phyloP scores from a whole-genome alignment of 345 rosid species.

The Luvunga scandens region DNA sequence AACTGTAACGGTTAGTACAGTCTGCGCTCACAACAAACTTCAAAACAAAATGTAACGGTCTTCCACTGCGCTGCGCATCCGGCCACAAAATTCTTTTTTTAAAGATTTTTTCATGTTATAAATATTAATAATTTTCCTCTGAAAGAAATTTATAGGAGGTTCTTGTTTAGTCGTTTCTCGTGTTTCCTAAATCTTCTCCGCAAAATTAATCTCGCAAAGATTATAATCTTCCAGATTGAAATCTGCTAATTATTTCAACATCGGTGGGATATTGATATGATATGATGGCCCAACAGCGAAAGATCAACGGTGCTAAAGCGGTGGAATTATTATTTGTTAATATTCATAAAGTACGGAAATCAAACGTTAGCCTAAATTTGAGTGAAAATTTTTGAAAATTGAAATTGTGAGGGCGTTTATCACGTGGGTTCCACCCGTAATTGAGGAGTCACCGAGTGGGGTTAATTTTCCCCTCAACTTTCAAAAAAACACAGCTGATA shows the following conservation, averaged over 20 bases:
- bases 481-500: background rate
- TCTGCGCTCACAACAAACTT: background rate
- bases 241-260: too few relatives aligned
- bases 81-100: background rate
- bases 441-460: background rate
- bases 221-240: too few relatives aligned
- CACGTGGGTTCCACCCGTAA: background rate
- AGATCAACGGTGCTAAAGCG: background rate
- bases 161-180: too few relatives aligned
- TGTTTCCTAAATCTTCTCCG: too few relatives aligned
- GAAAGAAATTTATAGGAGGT: too few relatives aligned
- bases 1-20: background rate
- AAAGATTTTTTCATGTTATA: too few relatives aligned
- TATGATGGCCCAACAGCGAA: background rate
- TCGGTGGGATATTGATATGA: too few relatives aligned
- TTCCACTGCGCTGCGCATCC: background rate
- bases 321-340: background rate
- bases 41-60: background rate
- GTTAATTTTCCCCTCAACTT: background rate
- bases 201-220: background rate
- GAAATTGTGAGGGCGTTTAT: background rate
- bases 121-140: too few relatives aligned
- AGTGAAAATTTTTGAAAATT: constrained; percentile 5
- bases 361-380: background rate
- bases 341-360: background rate